Evolutionary conservation across 1,284 basidiomycete genomes (phyloP).

Genomic region (Serendipita sp.): DNA sequence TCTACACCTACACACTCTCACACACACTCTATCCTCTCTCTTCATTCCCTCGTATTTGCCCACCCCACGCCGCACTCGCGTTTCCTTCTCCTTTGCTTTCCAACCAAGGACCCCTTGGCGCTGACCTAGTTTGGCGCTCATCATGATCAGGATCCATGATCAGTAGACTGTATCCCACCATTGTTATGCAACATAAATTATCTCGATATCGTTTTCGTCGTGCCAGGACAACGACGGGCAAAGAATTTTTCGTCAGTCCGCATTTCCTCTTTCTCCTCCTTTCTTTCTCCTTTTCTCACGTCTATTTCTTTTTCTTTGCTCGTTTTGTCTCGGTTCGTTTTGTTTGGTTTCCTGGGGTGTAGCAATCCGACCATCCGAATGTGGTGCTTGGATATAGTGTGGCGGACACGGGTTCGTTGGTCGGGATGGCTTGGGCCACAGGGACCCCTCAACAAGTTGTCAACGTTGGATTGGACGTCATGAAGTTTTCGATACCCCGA

Average conservation of each 20-base stretch:
- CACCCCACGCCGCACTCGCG: background rate
- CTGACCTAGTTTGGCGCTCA: background rate
- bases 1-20: background rate
- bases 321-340: background rate
- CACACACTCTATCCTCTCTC: background rate
- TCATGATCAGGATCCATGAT: background rate
- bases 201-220: background rate
- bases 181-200: constrained; percentile 7
- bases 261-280: constrained; percentile 30
- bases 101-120: background rate
- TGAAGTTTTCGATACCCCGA: constrained; percentile 43
- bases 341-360: background rate
- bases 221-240: background rate
- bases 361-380: background rate
- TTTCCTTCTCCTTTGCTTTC: background rate
- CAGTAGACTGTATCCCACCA: constrained; percentile 2
- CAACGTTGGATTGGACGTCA: constrained; percentile 62
- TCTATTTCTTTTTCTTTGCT: background rate
- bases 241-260: constrained; percentile 25
- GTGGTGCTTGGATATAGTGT: constrained; percentile 11
- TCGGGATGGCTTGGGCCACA: constrained; percentile 60
- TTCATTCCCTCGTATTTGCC: background rate
- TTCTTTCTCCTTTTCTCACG: background rate
- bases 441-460: constrained; percentile 56
- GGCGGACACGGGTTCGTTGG: constrained; percentile 13